Conservation (phyloP, 306 rosid species). For the Trifolium dubium region DNA sequence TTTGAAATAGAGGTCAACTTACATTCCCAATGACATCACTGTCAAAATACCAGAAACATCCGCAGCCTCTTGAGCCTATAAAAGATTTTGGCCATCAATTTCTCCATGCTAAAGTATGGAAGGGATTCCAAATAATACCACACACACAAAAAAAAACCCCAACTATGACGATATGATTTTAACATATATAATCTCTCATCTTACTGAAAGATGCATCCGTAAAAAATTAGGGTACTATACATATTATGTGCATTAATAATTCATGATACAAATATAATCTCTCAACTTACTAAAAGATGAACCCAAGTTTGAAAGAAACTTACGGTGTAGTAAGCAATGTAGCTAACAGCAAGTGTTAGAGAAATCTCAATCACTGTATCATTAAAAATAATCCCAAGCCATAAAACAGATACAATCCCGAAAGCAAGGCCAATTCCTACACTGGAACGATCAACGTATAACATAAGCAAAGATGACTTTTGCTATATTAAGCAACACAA, state of each 20-base stretch:
- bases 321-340: constrained; percentile 88
- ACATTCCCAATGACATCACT: constrained; percentile 92
- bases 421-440: constrained; percentile 94
- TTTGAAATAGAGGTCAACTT: constrained; percentile 52
- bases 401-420: constrained; percentile 83
- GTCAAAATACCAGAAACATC: constrained; percentile 85
- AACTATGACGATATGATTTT: constrained; percentile 18
- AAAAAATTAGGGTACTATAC: constrained; percentile 1
- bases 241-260: constrained; percentile 9
- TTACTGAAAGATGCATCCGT: constrained; percentile 10
- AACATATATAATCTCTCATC: constrained; percentile 29
- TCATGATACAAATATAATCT: constrained; percentile 27
- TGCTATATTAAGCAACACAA: constrained; percentile 36
- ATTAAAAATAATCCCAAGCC: constrained; percentile 92
- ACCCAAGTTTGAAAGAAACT: constrained; percentile 49
- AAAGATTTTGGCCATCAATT: constrained; percentile 38
- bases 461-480: constrained; percentile 38
- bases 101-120: constrained; percentile 33
- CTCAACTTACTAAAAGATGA: constrained; percentile 36
- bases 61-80: constrained; percentile 86
- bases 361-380: constrained; percentile 95
- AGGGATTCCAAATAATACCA: constrained; percentile 32
- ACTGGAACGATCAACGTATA: constrained; percentile 58
- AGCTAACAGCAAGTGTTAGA: constrained; percentile 88
- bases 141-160: not conserved